These are phyloP conservation scores for Phytophthora sojae DNA, from an alignment of 352 stramenopile genomes.

Conservation along the genomic window DNA sequence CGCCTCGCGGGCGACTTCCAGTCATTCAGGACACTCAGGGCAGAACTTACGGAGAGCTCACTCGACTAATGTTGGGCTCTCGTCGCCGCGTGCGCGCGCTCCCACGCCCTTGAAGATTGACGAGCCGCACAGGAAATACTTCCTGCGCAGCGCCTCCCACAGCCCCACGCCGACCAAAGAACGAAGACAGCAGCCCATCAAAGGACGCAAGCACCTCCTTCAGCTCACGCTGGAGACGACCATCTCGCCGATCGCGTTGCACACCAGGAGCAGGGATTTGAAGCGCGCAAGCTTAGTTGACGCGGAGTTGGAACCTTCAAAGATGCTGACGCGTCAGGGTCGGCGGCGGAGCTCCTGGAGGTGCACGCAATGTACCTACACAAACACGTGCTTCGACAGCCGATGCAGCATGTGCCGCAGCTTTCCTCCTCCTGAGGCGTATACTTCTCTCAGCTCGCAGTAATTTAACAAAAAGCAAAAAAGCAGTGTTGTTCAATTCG, in stretches of 20 bases:
- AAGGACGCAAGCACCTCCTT: conserved; percentile 41
- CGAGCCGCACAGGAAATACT: conserved; percentile 40
- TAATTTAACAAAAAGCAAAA: conserved; percentile 36
- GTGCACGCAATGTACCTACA: conserved; percentile 70
- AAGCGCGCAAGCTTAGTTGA: conserved; percentile 24
- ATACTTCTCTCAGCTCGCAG: conserved; percentile 28
- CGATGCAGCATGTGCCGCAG: conserved; percentile 75
- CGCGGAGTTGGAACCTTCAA: conserved; percentile 26
- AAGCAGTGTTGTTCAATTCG: conserved; percentile 11
- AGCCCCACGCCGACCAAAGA: conserved; percentile 44
- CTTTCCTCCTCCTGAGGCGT: conserved; percentile 33
- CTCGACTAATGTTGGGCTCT: conserved; percentile 26
- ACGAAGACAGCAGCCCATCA: conserved; percentile 21
- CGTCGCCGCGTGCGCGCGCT: conserved; percentile 21
- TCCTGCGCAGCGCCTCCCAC: conserved; percentile 43
- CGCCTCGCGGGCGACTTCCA: conserved; percentile 22
- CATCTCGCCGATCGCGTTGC: conserved; percentile 38
- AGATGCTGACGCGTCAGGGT: conserved; percentile 49
- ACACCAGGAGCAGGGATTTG: conserved; percentile 39
- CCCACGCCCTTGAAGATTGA: conserved; percentile 30
- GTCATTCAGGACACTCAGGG: conserved; percentile 24
- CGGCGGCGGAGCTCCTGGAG: conserved; percentile 55
- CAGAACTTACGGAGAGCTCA: conserved; percentile 27
- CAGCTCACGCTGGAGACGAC: conserved; percentile 52
- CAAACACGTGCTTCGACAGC: conserved; percentile 80